phyloP scores from a whole-genome alignment of 2,329 filamentous ascomycete genomes.

The Verticillium dahliae region DNA sequence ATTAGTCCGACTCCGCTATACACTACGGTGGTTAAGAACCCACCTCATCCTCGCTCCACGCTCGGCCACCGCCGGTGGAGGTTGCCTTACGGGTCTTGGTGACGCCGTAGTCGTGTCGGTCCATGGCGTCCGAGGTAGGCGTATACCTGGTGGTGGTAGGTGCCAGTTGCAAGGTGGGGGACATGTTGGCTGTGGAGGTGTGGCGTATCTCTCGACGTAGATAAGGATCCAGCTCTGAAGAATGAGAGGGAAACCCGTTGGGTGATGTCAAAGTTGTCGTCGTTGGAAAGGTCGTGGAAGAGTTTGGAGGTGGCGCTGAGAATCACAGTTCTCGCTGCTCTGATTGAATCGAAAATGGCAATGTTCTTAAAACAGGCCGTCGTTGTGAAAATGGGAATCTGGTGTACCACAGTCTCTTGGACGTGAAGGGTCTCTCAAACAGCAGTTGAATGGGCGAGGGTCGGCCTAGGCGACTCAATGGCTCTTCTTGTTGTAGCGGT shows the following conservation, averaged over 20 bases:
- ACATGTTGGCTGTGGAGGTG: constrained; percentile 30
- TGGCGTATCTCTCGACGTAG: neutral
- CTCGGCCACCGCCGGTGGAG: constrained; percentile 68
- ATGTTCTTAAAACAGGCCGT: neutral
- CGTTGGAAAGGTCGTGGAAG: constrained; percentile 1
- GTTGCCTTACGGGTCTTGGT: constrained; percentile 61
- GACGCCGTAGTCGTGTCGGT: constrained; percentile 53
- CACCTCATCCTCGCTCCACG: constrained; percentile 85
- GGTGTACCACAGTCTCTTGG: constrained; percentile 3
- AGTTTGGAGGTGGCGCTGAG: neutral
- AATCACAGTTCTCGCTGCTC: constrained; percentile 14
- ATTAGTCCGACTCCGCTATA: neutral
- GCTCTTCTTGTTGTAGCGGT: constrained; percentile 1
- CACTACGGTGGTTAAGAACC: constrained; percentile 15
- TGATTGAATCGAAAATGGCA: constrained; percentile 9
- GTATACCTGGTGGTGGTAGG: constrained; percentile 38
- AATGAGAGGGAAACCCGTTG: neutral
- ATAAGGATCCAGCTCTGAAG: neutral
- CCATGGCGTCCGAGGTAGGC: constrained; percentile 46
- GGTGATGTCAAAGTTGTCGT: neutral
- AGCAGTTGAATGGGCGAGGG: neutral
- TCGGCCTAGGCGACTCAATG: neutral
- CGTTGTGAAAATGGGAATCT: constrained; percentile 4
- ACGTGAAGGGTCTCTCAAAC: neutral
- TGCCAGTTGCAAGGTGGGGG: constrained; percentile 41